Percentiles rank a stretch among this genome's conserved stretches.
Conservation (phyloP, 2,329 filamentous ascomycete species). For the Ceratocystis eucalypticola region DNA sequence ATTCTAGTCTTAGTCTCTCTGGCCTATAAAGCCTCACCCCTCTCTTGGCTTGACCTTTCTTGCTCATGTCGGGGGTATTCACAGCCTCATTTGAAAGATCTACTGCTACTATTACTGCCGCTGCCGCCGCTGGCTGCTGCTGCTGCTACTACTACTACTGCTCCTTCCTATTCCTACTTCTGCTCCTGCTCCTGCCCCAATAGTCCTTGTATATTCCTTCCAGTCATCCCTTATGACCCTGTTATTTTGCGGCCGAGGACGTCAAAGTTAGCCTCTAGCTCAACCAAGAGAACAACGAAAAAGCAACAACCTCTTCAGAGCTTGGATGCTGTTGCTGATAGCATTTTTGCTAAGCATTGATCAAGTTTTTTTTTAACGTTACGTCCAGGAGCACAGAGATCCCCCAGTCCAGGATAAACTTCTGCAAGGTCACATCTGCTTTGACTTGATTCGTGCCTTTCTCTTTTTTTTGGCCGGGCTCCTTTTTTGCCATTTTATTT, state of each 20-base stretch:
- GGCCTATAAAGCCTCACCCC: not conserved
- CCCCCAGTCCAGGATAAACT: not conserved
- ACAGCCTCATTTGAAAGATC: no score
- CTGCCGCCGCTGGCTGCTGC: no score
- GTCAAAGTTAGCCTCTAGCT: not conserved
- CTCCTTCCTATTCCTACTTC: no score
- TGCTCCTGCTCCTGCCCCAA: no score
- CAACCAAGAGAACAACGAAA: not conserved
- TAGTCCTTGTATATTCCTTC: no score
- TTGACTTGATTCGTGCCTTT: not conserved
- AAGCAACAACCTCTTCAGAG: not conserved
- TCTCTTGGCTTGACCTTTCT: not conserved
- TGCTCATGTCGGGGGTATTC: not conserved
- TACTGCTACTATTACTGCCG: no score
- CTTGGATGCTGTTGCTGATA: not conserved
- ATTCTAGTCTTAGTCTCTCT: not conserved
- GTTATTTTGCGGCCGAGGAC: not conserved
- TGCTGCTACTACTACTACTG: no score
- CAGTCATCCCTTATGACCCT: no score
- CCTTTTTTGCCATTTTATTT: not conserved
- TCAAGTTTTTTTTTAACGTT: conserved; percentile 2
- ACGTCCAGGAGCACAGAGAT: conserved; percentile 5
- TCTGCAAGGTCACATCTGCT: not conserved
- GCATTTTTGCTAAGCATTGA: not conserved
- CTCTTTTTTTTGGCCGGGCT: not conserved